Evolutionary conservation across 179 eudicot genomes (phyloP).

Genomic region (Camellia oleifera): DNA sequence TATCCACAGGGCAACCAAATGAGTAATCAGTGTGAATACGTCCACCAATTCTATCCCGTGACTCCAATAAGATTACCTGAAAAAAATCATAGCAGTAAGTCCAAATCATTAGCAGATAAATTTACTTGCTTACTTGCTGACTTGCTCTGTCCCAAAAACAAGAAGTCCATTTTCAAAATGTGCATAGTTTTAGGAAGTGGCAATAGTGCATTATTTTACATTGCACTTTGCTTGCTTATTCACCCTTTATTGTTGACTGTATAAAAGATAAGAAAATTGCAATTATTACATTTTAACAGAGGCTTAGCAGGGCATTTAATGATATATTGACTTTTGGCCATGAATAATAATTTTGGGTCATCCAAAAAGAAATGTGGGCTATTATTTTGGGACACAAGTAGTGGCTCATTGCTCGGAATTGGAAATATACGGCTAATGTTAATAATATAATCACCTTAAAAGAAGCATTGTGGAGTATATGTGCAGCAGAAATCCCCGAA

Average conservation of each 20-base stretch:
- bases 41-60: slow-evolving; percentile 95
- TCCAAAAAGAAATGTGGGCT: background rate
- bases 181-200: background rate
- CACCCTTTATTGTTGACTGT: background rate
- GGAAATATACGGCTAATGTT: background rate
- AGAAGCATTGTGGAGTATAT: slow-evolving; percentile 64
- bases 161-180: background rate
- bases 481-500: slow-evolving; percentile 95
- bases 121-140: background rate
- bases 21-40: slow-evolving; percentile 96
- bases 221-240: background rate
- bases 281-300: too few species aligned
- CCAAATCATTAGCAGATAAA: background rate
- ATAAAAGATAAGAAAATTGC: background rate
- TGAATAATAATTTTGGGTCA: background rate
- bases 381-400: background rate
- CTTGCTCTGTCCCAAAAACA: background rate
- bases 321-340: background rate
- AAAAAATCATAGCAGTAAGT: slow-evolving; percentile 22
- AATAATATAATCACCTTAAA: slow-evolving; percentile 48
- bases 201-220: background rate
- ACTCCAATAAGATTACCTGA: slow-evolving; percentile 88
- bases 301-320: background rate
- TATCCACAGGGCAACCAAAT: slow-evolving; percentile 94
- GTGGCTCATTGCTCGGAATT: background rate